Base-by-base conservation (phyloP, 2,329 filamentous ascomycete species). In the Pseudogymnoascus sp. region DNA sequence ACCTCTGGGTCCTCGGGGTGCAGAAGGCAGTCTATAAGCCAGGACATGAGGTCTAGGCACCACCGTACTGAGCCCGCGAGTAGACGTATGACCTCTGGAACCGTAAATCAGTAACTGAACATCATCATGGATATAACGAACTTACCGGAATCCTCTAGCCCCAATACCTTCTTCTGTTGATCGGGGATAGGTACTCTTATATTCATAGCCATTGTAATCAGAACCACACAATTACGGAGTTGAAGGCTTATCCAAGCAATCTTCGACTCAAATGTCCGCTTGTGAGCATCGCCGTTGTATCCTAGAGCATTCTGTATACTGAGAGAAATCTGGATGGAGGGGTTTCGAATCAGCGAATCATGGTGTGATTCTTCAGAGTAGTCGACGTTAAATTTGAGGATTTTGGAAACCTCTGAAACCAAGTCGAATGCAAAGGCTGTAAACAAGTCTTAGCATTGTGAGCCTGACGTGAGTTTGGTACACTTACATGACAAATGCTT, bases 301-400 rank as follows among this genome's bases (percentile, higher is more conserved):
- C 89, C 90, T 8, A 97, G 78, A 61, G 90, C 87, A 63, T 90
- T 88, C 71, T 96, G 86, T 28, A 95, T 84, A 69, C 90, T 90
- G 11, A 97, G 79, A 63, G 87, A 90, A 62, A 90, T 82, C 64
- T 91, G 88, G 52, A 97, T 82, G 37, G 86, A 81, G 2, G 81
- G 79, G 69, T 95, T 93, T 64, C 87, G 81, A 66, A 95, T 83
- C 35, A 96, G 78, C 63, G 87, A 81, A 71, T 93, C 87, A 68
- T 89, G 84, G 49, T 85, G 82, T 1, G 84, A 78, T 64, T 96
- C 90, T 59, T 90, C 83, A 0, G 91, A 89, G 71, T 93, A 96
- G 75, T 97, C 93, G 58, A 93, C 84, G 59, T 87, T 85, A 31
- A 90, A 81, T 65, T 87, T 88, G 60, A 93, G 78, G 63, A 89